Base-by-base conservation (phyloP, 1,284 basidiomycete species). In the Rhodotorula sp. region DNA sequence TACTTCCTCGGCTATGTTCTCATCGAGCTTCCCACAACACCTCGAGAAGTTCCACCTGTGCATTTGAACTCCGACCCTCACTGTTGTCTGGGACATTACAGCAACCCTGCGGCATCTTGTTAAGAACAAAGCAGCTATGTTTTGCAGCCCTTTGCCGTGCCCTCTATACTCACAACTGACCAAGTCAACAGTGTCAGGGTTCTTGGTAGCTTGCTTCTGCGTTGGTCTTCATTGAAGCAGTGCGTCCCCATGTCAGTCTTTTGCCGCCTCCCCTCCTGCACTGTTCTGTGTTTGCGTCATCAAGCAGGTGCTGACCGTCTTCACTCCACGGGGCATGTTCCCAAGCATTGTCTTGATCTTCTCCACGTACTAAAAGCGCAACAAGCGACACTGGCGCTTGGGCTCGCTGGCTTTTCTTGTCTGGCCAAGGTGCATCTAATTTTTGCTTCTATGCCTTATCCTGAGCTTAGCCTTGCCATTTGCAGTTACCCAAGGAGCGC, bases 41-140 rank as follows among this genome's bases (percentile, higher is more conserved):
- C 74, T 88, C 44, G 53, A 51, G 32, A 60, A 60, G 34, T 52
- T 60, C 48, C 51, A n/a, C 49, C 87, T 86, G 13, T 83, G 83
- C 72, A 48, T 86, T 20, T 88, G 86, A 87, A 80, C 88, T 8
- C 86, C 87, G 1, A 83, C 83, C 2, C 77, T 88, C 30, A 86
- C 86, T 5, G 78, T 88, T 4, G 70, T 81, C 0, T 88, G 86
- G 86, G 87, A 87, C 7, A 82, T 87, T 32, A 84, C 85, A 24
- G 85, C 85, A 32, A 81, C 87, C 34, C 81, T 82, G 53, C 87
- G 88, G 78, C 87, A 86, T 11, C 79, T 89, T 9, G n/a, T 88
- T 53, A 84, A 79, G 7, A 85, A 86, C 69, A 84, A 85, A 73
- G 82, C 84, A 0, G 39, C 13, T 44, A 44, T 17, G 39, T 44